A percentile compares a stretch with the other conserved stretches of the same genome.
These are phyloP conservation scores for Sclerotinia glacialis DNA, from an alignment of 2,329 filamentous ascomycete species.

Conservation along the genomic window DNA sequence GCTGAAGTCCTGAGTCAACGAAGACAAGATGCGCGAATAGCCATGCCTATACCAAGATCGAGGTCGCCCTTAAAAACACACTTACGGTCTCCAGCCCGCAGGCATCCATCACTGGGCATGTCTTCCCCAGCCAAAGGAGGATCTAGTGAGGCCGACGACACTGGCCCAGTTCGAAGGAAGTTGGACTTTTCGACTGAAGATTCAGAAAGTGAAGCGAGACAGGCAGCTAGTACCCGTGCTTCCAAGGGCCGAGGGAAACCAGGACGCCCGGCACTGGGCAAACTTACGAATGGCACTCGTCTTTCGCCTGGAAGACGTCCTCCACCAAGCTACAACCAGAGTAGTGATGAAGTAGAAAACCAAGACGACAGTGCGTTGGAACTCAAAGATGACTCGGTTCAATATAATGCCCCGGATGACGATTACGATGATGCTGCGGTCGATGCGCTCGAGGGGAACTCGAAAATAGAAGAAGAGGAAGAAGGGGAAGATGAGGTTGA, in stretches of 20 bases:
- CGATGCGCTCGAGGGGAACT: constrained; percentile 33
- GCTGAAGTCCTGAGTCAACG: constrained; percentile 45
- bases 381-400: constrained; percentile 34
- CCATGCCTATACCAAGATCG: constrained; percentile 38
- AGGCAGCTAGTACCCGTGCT: constrained; percentile 10
- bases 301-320: constrained; percentile 24
- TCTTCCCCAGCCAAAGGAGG: constrained; percentile 37
- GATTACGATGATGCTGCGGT: constrained; percentile 39
- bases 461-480: constrained; percentile 14
- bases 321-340: constrained; percentile 28
- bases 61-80: constrained; percentile 41
- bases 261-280: constrained; percentile 22
- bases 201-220: constrained; percentile 24
- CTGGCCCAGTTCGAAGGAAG: constrained; percentile 35
- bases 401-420: constrained; percentile 28
- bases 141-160: constrained; percentile 30
- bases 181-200: constrained; percentile 38
- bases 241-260: constrained; percentile 17
- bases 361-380: constrained; percentile 53
- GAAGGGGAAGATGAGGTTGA: constrained; percentile 21
- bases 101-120: constrained; percentile 37
- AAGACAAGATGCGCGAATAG: constrained; percentile 31
- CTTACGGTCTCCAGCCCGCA: constrained; percentile 39
- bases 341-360: constrained; percentile 41
- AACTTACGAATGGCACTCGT: constrained; percentile 30